Evolutionary conservation across 192 early-diverging fungal species (phyloP).

Genomic region (Haplosporangium gracile): DNA sequence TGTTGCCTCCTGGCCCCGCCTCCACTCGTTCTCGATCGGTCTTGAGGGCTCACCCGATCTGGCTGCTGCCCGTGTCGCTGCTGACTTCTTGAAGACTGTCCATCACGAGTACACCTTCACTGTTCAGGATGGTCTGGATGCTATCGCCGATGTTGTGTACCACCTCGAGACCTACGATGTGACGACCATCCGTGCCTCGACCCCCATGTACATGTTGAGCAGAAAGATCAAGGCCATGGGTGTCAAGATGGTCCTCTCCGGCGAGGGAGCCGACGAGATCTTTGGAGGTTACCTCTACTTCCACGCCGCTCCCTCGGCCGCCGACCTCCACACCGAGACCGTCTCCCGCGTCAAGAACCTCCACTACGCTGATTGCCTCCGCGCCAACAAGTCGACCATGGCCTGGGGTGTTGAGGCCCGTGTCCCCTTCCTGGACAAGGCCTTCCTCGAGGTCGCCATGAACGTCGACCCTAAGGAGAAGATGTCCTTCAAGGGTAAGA

Average conservation of each 20-base stretch:
- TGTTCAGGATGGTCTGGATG: slow-evolving; percentile 95
- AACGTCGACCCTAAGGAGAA: slow-evolving; percentile 87
- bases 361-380: slow-evolving; percentile 95
- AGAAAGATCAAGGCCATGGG: slow-evolving; percentile 99
- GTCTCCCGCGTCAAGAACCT: slow-evolving; percentile 96
- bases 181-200: slow-evolving; percentile 96
- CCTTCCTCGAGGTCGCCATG: slow-evolving; percentile 95
- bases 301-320: slow-evolving; percentile 88
- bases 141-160: slow-evolving; percentile 94
- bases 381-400: slow-evolving; percentile 99
- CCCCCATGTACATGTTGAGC: slow-evolving; percentile 99
- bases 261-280: slow-evolving; percentile 97
- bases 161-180: slow-evolving; percentile 99
- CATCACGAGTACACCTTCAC: slow-evolving; percentile 99
- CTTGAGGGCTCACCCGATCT: slow-evolving; percentile 95
- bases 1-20: slow-evolving; percentile 82
- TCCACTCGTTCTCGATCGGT: slow-evolving; percentile 98
- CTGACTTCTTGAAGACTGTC: slow-evolving; percentile 89
- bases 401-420: slow-evolving; percentile 99
- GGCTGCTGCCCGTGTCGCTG: slow-evolving; percentile 88
- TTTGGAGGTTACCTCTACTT: slow-evolving; percentile 99
- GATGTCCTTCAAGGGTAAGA: slow-evolving; percentile 77
- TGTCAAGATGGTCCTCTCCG: slow-evolving; percentile 99
- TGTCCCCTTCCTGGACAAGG: slow-evolving; percentile 97
- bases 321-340: slow-evolving; percentile 90